These are phyloP conservation scores for Claviceps pusilla DNA, from an alignment of 2,329 filamentous ascomycete genomes.

Conservation along the genomic window DNA sequence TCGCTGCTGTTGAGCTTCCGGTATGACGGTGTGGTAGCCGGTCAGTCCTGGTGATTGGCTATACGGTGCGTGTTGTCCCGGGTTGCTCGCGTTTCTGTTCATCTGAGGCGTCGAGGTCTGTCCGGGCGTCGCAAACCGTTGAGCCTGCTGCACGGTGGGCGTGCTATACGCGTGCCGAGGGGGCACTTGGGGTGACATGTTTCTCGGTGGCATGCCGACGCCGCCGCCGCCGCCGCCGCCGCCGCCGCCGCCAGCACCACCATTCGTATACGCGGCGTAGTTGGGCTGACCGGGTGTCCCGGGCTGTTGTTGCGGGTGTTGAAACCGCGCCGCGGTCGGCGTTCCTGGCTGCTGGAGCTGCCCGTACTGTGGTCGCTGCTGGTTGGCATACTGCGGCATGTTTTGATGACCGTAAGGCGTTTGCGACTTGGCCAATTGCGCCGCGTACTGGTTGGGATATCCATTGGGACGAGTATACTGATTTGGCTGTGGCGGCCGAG, in stretches of 20 bases:
- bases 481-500: conserved; percentile 27
- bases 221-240: conserved; percentile 4
- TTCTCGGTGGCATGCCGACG: conserved; percentile 22
- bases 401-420: conserved; percentile 36
- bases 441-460: conserved; percentile 30
- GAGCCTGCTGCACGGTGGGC: conserved; percentile 19
- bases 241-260: conserved; percentile 9
- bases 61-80: conserved; percentile 15
- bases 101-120: conserved; percentile 15
- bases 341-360: conserved; percentile 28
- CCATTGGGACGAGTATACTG: conserved; percentile 36
- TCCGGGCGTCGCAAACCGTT: conserved; percentile 18
- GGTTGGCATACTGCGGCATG: conserved; percentile 32
- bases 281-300: conserved; percentile 22
- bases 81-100: conserved; percentile 20
- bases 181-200: conserved; percentile 30
- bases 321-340: conserved; percentile 26
- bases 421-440: conserved; percentile 36
- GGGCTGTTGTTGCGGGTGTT: conserved; percentile 18
- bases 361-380: conserved; percentile 28
- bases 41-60: conserved; percentile 24
- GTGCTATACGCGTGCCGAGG: conserved; percentile 24
- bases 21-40: conserved; percentile 34
- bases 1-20: conserved; percentile 34
- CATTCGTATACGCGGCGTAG: conserved; percentile 28